A percentile compares a stretch with the other conserved stretches of the same genome.
phyloP scores from a whole-genome alignment of 257 asterid species.

The Rehmannia glutinosa region DNA sequence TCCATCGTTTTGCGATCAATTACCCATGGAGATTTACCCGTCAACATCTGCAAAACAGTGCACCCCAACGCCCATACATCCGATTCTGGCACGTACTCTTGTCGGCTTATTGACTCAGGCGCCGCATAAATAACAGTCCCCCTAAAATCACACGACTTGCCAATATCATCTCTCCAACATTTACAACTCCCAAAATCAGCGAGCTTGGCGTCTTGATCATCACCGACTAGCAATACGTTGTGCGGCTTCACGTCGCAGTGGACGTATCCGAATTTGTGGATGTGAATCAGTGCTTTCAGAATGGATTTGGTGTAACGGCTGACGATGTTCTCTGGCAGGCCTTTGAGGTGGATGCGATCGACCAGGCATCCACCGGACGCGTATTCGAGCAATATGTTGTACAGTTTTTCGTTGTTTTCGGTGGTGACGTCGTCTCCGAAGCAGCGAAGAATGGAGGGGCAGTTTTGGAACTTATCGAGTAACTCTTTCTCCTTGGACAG shows the following conservation, averaged over 20 bases:
- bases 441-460: conserved; percentile 16
- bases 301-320: conserved; percentile 14
- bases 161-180: background rate
- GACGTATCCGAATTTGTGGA: conserved; percentile 22
- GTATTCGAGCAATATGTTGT: conserved; percentile 24
- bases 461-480: background rate
- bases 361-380: conserved; percentile 23
- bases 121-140: conserved; percentile 27
- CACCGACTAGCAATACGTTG: conserved; percentile 7
- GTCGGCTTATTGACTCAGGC: conserved; percentile 15
- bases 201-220: conserved; percentile 4
- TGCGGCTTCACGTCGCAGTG: conserved; percentile 28
- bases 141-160: conserved; percentile 5
- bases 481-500: conserved; percentile 12
- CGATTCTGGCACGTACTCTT: conserved; percentile 11
- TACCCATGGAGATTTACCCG: conserved; percentile 17
- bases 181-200: conserved; percentile 21
- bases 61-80: conserved; percentile 27
- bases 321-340: conserved; percentile 11
- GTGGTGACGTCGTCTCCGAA: conserved; percentile 14
- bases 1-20: background rate
- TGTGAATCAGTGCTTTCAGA: conserved; percentile 7
- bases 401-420: conserved; percentile 19
- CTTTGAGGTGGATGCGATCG: conserved; percentile 9
- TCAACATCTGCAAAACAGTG: conserved; percentile 15